Percentiles rank a stretch among this genome's conserved stretches.
Conservation (phyloP, 805 yeast species). For the Teunomyces gatunensis region DNA sequence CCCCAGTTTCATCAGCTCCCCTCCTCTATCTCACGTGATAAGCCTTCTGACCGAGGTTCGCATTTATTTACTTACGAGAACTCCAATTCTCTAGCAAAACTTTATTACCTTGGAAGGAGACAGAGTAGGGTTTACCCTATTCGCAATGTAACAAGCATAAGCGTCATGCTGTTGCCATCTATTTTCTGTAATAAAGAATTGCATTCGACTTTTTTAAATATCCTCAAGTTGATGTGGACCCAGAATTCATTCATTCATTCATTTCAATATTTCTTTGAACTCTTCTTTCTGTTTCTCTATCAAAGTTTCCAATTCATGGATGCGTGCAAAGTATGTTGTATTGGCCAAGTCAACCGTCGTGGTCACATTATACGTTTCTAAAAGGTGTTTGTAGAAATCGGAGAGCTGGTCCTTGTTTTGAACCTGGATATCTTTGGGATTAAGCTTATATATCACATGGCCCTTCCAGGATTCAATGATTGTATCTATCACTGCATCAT, state of each 20-base stretch:
- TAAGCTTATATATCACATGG: slow-evolving; percentile 27
- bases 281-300: slow-evolving; percentile 22
- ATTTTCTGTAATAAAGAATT: too few relatives aligned
- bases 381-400: slow-evolving; percentile 25
- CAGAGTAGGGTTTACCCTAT: neutral
- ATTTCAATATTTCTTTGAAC: slow-evolving; percentile 16
- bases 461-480: slow-evolving; percentile 29
- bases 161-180: too few relatives aligned
- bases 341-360: slow-evolving; percentile 43
- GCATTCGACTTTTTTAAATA: neutral
- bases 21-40: slow-evolving; percentile 2
- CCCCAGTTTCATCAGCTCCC: neutral
- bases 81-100: neutral
- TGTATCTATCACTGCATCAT: slow-evolving; percentile 17
- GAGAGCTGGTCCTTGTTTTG: slow-evolving; percentile 17
- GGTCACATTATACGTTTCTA: slow-evolving; percentile 18
- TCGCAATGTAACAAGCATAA: too few relatives aligned
- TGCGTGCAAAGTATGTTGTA: slow-evolving; percentile 26
- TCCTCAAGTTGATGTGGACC: neutral
- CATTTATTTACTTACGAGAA: neutral
- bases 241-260: neutral
- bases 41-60: slow-evolving; percentile 1
- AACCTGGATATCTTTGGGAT: slow-evolving; percentile 20
- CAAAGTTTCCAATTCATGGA: slow-evolving; percentile 29
- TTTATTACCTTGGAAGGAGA: neutral